A percentile compares a stretch with the other conserved stretches of the same genome.
Evolutionary conservation across 2,329 filamentous ascomycete genomes (phyloP).

Genomic region (Ophiosphaerella herpotricha): DNA sequence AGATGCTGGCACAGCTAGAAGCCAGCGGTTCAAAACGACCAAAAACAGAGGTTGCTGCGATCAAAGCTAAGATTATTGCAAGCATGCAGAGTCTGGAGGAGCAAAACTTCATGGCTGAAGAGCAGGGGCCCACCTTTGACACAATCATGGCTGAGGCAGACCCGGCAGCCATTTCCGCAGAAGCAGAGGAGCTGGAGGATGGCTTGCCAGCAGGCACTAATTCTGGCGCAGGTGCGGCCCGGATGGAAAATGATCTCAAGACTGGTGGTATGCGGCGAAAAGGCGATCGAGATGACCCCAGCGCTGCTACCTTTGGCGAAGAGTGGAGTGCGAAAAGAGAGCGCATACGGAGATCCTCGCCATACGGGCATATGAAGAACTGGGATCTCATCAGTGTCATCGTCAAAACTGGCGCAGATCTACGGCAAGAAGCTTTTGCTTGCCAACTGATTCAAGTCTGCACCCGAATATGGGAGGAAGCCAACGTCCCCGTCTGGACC

Average conservation of each 20-base stretch:
- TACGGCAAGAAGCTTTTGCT: constrained; percentile 84
- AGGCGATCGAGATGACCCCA: constrained; percentile 82
- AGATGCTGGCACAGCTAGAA: constrained; percentile 84
- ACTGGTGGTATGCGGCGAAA: constrained; percentile 81
- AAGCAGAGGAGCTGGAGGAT: constrained; percentile 61
- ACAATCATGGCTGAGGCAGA: constrained; percentile 77
- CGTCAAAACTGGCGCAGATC: constrained; percentile 82
- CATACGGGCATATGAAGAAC: constrained; percentile 87
- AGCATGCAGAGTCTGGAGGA: constrained; percentile 89
- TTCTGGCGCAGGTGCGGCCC: constrained; percentile 73
- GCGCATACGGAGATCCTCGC: constrained; percentile 79
- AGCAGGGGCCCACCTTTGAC: constrained; percentile 76
- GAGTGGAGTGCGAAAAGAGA: constrained; percentile 85
- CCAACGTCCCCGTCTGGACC: constrained; percentile 79
- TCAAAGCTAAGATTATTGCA: constrained; percentile 83
- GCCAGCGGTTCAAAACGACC: constrained; percentile 80
- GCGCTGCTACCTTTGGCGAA: constrained; percentile 83
- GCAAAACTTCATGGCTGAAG: constrained; percentile 78
- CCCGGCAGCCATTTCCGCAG: constrained; percentile 55
- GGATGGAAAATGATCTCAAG: constrained; percentile 90
- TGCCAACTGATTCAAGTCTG: constrained; percentile 84
- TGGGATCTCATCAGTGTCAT: constrained; percentile 88
- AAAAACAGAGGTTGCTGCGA: constrained; percentile 78
- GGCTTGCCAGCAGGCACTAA: constrained; percentile 61
- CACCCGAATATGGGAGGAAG: constrained; percentile 79